Evolutionary conservation across 805 yeast genomes (phyloP), one percentile per base, ranked within the genome.

Genomic region (Monosporozyma yasuniensis): DNA sequence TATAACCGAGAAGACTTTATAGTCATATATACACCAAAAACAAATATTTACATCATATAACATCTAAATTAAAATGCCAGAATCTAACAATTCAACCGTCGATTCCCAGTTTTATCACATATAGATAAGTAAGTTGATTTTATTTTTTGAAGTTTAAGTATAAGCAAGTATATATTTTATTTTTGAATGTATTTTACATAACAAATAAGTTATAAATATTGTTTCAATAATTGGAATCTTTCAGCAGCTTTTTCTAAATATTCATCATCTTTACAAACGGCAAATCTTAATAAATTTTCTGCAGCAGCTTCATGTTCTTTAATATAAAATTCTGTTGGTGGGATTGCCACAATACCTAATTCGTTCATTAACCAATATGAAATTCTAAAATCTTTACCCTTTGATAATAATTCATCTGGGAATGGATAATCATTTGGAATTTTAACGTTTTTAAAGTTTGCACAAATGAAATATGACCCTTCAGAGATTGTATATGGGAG

Each of bases 281-380:
- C 98, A 66, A 93, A 90, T 63, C 99, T 81, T 53, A 93, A 72
- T 63, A 88, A 79, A 58, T 87, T 83, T 63, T 90, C 96, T 50
- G 91, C 89, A 16, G 83, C 80, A 50, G 78, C 72, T 30, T 85
- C 89, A 56, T 84, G 81, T 52, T 78, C 81, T 9, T 80, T 77
- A 42, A 81, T 76, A 60, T 87, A 80, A 62, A 93, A 93, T 68
- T 91, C 98, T n/a, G 96, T 84, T 27, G 98, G 98, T 10, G 99
- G 99, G 55, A 93, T 93, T 3, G 96, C 84, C 19, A 93, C 98
- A 39, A 93, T 95, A 10, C 99, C 99, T 51, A 91, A 66, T 64
- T 89, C 96, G 63, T 80, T 83, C 61, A 89, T 88, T 52, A 93
- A 74, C 97, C 98, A 93, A 69, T 87, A 87, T 0, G 96, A 95